These are phyloP conservation scores for Huntiella moniliformis DNA, from an alignment of 2,329 filamentous ascomycete genomes.

Conservation along the genomic window DNA sequence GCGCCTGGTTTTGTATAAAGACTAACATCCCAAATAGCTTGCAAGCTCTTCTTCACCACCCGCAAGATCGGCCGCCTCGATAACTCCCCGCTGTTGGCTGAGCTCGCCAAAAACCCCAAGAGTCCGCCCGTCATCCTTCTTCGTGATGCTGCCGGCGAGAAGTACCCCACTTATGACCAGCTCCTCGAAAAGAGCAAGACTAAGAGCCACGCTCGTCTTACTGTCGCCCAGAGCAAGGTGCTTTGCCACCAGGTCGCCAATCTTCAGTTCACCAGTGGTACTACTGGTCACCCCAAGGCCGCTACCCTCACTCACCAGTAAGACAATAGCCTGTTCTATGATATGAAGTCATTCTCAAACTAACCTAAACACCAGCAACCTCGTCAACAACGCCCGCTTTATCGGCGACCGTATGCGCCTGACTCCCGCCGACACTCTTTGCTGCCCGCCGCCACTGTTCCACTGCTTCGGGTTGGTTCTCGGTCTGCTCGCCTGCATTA, in stretches of 20 bases:
- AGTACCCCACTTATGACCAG: slow-evolving; percentile 40
- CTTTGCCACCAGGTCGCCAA: slow-evolving; percentile 51
- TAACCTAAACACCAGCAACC: slow-evolving; percentile 23
- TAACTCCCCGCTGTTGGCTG: slow-evolving; percentile 38
- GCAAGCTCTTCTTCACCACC: slow-evolving; percentile 55
- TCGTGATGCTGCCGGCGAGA: slow-evolving; percentile 32
- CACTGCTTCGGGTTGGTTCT: slow-evolving; percentile 73
- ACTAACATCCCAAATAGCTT: slow-evolving; percentile 27
- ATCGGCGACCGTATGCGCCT: slow-evolving; percentile 59
- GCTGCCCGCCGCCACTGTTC: slow-evolving; percentile 69
- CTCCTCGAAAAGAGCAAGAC: slow-evolving; percentile 33
- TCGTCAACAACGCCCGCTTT: slow-evolving; percentile 49
- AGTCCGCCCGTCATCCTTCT: slow-evolving; percentile 39
- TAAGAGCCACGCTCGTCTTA: slow-evolving; percentile 30
- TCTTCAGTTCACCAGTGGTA: slow-evolving; percentile 59
- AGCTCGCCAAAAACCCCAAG: slow-evolving; percentile 28
- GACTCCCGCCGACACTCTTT: slow-evolving; percentile 46
- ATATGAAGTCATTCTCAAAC: slow-evolving; percentile 2
- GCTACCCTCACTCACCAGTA: slow-evolving; percentile 57
- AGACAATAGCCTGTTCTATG: slow-evolving; percentile 13
- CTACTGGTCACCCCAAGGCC: slow-evolving; percentile 54
- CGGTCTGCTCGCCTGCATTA: slow-evolving; percentile 52
- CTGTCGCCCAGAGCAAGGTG: slow-evolving; percentile 33
- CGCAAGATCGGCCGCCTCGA: slow-evolving; percentile 47
- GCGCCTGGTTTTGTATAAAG: neutral